Evolutionary conservation across 2,329 filamentous ascomycete species (phyloP).

Genomic region (Hirsutella rhossiliensis): DNA sequence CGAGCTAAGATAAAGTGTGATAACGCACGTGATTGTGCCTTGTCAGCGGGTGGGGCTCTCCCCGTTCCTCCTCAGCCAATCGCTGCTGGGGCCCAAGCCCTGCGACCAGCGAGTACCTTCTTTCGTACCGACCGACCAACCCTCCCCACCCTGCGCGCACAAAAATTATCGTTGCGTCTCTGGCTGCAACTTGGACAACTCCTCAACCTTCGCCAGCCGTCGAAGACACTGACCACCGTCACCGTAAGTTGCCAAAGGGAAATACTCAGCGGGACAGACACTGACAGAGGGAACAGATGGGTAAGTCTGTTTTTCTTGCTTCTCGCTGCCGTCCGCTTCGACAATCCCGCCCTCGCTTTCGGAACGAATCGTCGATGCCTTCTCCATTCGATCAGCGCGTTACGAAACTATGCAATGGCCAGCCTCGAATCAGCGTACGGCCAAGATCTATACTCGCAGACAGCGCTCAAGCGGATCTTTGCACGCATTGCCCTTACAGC

Average conservation of each 20-base stretch:
- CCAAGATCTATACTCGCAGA: too few species aligned
- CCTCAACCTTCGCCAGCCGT: slow-evolving; percentile 28
- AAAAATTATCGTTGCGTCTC: slow-evolving; percentile 26
- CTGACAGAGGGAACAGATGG: slow-evolving; percentile 41
- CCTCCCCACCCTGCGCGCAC: slow-evolving; percentile 28
- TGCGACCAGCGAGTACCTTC: slow-evolving; percentile 11
- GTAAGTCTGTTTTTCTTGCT: slow-evolving; percentile 33
- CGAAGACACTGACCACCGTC: slow-evolving; percentile 33
- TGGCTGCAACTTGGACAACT: slow-evolving; percentile 23
- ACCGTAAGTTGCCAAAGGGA: slow-evolving; percentile 30
- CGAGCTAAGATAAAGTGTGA: neutral
- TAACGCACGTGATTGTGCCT: slow-evolving; percentile 2
- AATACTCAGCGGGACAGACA: slow-evolving; percentile 22
- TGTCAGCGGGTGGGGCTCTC: neutral
- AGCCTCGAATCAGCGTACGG: too few species aligned
- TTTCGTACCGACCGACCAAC: slow-evolving; percentile 12
- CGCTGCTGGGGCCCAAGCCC: slow-evolving; percentile 23
- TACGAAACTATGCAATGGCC: neutral
- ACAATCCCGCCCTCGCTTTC: neutral
- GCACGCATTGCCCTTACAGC: too few species aligned
- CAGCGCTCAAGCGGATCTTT: too few species aligned
- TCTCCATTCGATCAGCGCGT: neutral
- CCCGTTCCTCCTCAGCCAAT: slow-evolving; percentile 14
- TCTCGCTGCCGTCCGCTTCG: slow-evolving; percentile 3
- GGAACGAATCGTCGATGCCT: neutral